Base-by-base conservation (phyloP, 805 yeast genomes). In the Metschnikowia hibisci region DNA sequence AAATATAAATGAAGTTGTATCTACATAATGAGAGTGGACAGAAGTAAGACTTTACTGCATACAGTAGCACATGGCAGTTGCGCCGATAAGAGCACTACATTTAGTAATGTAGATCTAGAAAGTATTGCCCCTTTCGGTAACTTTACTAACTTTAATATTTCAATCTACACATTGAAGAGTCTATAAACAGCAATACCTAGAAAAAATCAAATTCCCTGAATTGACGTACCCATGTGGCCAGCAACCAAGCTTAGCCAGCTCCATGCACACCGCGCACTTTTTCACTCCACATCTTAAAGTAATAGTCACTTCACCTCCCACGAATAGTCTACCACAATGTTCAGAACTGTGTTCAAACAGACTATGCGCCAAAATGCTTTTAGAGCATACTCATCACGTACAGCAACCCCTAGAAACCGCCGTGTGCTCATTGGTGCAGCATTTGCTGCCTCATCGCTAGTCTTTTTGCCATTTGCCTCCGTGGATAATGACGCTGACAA, bases 401-500 rank as follows among this genome's bases (percentile, higher is more conserved):
- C 39, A 3, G 32, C 42, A 12, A 40, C 16, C 23, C 39, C 22
- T 9, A 27, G 25, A 33, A 32, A 28, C 32, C 40, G 31, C 43
- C 42, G 30, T 15, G 43, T 28, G 8, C 12, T 34, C 22, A 32
- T 42, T 10, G 54, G 49, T 3, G 39, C 45, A n/a, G 34, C 52
- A 13, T 33, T 45, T 28, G 26, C 41, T n/a, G 49, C 46, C 4
- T 41, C 50, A 4, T 20, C 52, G 28, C 34, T 36, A 14, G 23
- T 41, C 20, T 26, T 45, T 18, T 37, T 42, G 34, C 46, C 45
- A 13, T 32, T 31, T 20, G 15, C 40, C 28, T 30, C 37, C 3
- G 44, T 51, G 27, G 43, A 38, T 44, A 52, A 52, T 42, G 56
- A 52, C 29, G 44, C 42, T 3, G 45, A 51, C 43, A 32, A 26